phyloP scores from a whole-genome alignment of 2,329 filamentous ascomycete genomes.

The Aspergillus ruber region DNA sequence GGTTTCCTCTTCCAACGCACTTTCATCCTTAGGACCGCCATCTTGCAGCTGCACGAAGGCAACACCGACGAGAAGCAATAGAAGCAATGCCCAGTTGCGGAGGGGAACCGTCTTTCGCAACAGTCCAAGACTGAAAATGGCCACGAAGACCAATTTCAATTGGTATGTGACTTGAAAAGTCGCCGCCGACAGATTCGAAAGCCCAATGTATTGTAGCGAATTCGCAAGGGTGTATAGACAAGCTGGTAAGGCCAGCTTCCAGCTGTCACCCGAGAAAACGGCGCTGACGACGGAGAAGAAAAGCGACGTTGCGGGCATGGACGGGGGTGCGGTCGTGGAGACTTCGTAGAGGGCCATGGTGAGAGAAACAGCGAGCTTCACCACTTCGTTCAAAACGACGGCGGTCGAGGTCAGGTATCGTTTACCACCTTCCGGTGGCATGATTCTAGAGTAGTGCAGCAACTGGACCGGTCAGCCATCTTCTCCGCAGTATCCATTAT shows the following conservation, averaged over 20 bases:
- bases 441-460: constrained; percentile 90
- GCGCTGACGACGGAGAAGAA: constrained; percentile 72
- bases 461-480: constrained; percentile 47
- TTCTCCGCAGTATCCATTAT: not conserved
- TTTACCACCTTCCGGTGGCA: constrained; percentile 76
- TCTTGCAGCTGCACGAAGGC: constrained; percentile 76
- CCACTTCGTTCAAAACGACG: constrained; percentile 85
- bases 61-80: constrained; percentile 75
- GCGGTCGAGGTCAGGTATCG: constrained; percentile 92
- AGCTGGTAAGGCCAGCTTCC: constrained; percentile 89
- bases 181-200: constrained; percentile 84
- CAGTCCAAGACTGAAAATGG: constrained; percentile 75
- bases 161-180: constrained; percentile 93
- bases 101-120: constrained; percentile 63
- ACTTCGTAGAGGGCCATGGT: constrained; percentile 85
- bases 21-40: constrained; percentile 45
- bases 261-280: constrained; percentile 84
- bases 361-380: constrained; percentile 81
- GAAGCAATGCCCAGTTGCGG: constrained; percentile 72
- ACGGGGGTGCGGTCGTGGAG: constrained; percentile 67
- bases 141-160: constrained; percentile 86
- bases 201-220: constrained; percentile 83
- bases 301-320: constrained; percentile 71
- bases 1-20: constrained; percentile 52
- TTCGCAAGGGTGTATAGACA: constrained; percentile 87